phyloP scores from a whole-genome alignment of 495 filamentous ascomycete genomes.

The Penicillium samsonianum region DNA sequence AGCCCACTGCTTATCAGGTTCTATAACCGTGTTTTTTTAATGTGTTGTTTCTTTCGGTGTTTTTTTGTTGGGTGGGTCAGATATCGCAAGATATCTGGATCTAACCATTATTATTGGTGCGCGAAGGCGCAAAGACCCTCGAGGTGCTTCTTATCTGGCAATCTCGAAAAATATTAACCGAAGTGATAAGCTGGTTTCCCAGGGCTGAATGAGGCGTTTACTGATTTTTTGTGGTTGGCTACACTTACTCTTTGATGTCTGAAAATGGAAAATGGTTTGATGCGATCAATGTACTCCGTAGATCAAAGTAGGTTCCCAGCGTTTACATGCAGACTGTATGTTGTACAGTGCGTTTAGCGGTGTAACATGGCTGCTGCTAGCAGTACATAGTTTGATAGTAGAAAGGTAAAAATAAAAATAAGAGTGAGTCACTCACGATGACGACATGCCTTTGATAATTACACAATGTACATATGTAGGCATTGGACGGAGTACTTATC shows the following conservation, averaged over 20 bases:
- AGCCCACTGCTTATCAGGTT: too few relatives aligned
- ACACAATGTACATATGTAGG: too few relatives aligned
- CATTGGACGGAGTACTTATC: too few relatives aligned
- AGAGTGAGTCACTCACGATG: slow-evolving; percentile 1
- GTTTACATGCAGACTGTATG: too few relatives aligned
- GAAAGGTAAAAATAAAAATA: background rate
- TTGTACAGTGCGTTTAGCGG: background rate
- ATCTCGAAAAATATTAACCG: background rate
- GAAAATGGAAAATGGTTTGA: too few relatives aligned
- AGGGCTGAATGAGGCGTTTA: background rate
- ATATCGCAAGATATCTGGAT: background rate
- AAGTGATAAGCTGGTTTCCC: background rate
- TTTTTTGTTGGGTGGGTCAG: background rate
- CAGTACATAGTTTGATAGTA: background rate
- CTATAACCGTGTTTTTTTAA: background rate
- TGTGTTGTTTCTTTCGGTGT: background rate
- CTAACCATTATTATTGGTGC: background rate
- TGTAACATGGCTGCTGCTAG: too few relatives aligned
- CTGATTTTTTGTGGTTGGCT: background rate
- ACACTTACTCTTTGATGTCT: background rate
- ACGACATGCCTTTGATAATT: background rate
- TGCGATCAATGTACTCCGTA: too few relatives aligned
- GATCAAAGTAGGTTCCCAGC: too few relatives aligned
- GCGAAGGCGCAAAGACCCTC: background rate
- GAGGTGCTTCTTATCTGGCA: background rate